A percentile compares a stretch with the other conserved stretches of the same genome.
Conservation (phyloP, 2,329 filamentous ascomycete genomes). For the Diaporthe vaccinii region DNA sequence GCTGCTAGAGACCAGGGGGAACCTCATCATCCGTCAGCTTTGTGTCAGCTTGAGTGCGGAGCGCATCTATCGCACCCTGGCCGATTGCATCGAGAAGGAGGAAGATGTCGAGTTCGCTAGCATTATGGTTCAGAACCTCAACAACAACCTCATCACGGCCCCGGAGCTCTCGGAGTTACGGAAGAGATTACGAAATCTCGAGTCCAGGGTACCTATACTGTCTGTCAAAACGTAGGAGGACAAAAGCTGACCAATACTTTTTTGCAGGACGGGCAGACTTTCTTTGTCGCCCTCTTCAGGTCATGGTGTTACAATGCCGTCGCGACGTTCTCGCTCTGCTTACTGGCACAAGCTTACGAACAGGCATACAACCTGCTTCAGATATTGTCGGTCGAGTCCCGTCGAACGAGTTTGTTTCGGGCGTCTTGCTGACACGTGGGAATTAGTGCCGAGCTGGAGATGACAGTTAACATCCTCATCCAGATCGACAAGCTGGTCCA, state of each 20-base stretch:
- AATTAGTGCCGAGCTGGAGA: slow-evolving; percentile 89
- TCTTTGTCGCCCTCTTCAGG: slow-evolving; percentile 94
- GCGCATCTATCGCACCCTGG: slow-evolving; percentile 93
- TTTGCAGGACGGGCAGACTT: slow-evolving; percentile 86
- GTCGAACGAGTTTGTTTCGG: neutral
- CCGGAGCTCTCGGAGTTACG: slow-evolving; percentile 92
- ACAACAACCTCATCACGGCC: slow-evolving; percentile 98
- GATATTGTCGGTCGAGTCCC: slow-evolving; percentile 76
- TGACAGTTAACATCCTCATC: slow-evolving; percentile 98
- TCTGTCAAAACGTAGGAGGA: neutral
- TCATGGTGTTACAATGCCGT: slow-evolving; percentile 99
- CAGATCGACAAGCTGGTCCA: slow-evolving; percentile 99
- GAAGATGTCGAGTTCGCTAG: slow-evolving; percentile 99
- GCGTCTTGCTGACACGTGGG: slow-evolving; percentile 44
- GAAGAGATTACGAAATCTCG: slow-evolving; percentile 89
- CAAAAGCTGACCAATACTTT: neutral
- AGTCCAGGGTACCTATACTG: slow-evolving; percentile 74
- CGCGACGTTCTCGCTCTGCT: slow-evolving; percentile 94
- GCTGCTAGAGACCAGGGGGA: slow-evolving; percentile 91
- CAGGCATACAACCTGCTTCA: slow-evolving; percentile 96
- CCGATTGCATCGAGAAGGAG: slow-evolving; percentile 96
- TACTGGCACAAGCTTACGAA: slow-evolving; percentile 97
- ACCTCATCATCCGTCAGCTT: slow-evolving; percentile 95
- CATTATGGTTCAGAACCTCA: slow-evolving; percentile 99
- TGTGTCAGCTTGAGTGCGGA: slow-evolving; percentile 94